Evolutionary conservation across 345 rosid species (phyloP), one percentile per base, ranked within the genome.

Genomic region (Sonneratia alba): DNA sequence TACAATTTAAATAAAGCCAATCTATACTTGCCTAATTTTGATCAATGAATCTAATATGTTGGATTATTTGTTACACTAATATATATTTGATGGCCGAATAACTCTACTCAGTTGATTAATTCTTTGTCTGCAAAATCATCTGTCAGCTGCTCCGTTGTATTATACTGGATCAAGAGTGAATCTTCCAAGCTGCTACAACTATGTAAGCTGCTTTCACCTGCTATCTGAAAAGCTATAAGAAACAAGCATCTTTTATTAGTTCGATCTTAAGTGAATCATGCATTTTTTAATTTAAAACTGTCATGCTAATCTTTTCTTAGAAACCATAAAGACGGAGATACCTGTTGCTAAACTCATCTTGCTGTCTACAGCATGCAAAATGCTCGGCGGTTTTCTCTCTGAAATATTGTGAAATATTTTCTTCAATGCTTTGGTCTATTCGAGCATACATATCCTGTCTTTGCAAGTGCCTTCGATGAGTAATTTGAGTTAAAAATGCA

Each of bases 121-220:
- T 63, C 36, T n/a, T 36, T 22, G 27, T 74, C 70, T 34, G 27
- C 66, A 55, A 56, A n/a, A 37, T 71, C 19, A 55, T 36, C 40
- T 73, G 61, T 70, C 77, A 77, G 77, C 45, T 74, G 71, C 74
- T 47, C 13, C 47, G 67, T 7, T 6, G 72, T 75, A 13, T 36
- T 78, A 42, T 78, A 74, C 27, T 67, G 73, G 77, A 64, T 69
- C n/a, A 78, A 78, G 74, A 71, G 27, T 16, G 73, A 74, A 32
- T 74, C 66, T 51, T 66, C 77, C 48, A 63, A 71, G 66, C 72
- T 78, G 59, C 72, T 67, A 71, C 68, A 73, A 68, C 71, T 53
- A 18, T 19, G n/a, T 18, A 18, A 16, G 22, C n/a, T 4, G 7
- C 8, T 18, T 18, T 19, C 4, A 53, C 59, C 15, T 16, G 6